Percentiles rank a stretch among this genome's conserved stretches.
Conservation (phyloP, 805 yeast species). For the Lachancea fermentati region DNA sequence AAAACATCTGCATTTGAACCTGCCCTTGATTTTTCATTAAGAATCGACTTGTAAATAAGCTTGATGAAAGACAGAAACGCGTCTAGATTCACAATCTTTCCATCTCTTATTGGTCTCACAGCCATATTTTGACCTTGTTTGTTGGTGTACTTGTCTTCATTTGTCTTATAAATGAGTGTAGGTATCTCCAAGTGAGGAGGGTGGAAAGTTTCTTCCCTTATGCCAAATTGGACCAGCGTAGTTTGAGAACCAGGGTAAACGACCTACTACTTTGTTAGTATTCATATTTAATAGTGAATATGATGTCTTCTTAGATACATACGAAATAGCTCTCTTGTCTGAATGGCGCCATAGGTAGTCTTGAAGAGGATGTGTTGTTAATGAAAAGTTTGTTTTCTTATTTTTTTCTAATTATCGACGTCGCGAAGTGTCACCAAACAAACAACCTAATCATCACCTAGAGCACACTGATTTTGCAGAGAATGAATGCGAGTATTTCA, state of each 20-base stretch:
- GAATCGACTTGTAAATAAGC: conserved; percentile 42
- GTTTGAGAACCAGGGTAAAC: conserved; percentile 74
- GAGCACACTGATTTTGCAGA: too few relatives aligned
- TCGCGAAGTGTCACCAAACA: too few relatives aligned
- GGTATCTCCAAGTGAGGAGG: conserved; percentile 77
- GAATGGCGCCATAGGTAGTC: conserved; percentile 24
- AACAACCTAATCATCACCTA: too few relatives aligned
- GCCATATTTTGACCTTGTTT: conserved; percentile 36
- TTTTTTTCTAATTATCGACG: neutral
- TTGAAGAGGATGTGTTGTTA: neutral
- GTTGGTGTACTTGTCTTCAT: conserved; percentile 30
- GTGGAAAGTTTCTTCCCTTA: conserved; percentile 52
- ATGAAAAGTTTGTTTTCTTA: neutral
- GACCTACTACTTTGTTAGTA: conserved; percentile 33
- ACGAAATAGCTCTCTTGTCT: conserved; percentile 28
- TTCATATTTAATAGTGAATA: neutral
- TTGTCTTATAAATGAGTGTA: conserved; percentile 55
- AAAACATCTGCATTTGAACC: conserved; percentile 26
- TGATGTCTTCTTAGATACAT: conserved; percentile 7
- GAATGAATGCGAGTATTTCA: conserved; percentile 14
- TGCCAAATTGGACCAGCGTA: conserved; percentile 75
- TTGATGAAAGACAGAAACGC: conserved; percentile 63
- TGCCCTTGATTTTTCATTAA: conserved; percentile 18
- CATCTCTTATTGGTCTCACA: conserved; percentile 58
- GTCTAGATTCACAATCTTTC: conserved; percentile 57